These are phyloP conservation scores for Auriscalpium orientale DNA, from an alignment of 768 basidiomycete genomes.

Conservation along the genomic window DNA sequence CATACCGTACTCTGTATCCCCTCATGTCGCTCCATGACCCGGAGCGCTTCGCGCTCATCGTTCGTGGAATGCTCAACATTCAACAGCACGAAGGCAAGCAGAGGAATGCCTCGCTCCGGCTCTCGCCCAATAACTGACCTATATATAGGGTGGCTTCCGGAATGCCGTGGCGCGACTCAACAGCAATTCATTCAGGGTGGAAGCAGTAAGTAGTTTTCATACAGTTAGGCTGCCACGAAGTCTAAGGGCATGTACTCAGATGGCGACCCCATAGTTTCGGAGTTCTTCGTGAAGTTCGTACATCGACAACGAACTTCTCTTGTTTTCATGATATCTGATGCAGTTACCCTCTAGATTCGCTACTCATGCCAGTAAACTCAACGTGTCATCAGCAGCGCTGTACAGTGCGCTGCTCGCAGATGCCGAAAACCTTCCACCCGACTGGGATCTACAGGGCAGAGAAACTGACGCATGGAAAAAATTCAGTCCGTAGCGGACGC, in stretches of 20 bases:
- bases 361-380: constrained; percentile 37
- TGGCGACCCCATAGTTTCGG: constrained; percentile 54
- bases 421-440: constrained; percentile 47
- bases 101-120: constrained; percentile 37
- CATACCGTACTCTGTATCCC: constrained; percentile 54
- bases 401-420: constrained; percentile 53
- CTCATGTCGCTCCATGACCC: constrained; percentile 61
- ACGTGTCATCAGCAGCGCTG: constrained; percentile 40
- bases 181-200: constrained; percentile 53
- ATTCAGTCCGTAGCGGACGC: constrained; percentile 28
- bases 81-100: constrained; percentile 57
- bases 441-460: constrained; percentile 59
- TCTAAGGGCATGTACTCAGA: constrained; percentile 26
- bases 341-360: constrained; percentile 33
- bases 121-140: not conserved
- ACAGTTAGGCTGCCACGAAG: too few relatives aligned
- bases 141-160: constrained; percentile 52
- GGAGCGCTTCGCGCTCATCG: constrained; percentile 47
- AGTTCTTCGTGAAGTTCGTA: constrained; percentile 56
- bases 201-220: constrained; percentile 33
- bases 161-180: constrained; percentile 50
- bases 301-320: not conserved
- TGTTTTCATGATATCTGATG: not conserved
- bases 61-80: constrained; percentile 60
- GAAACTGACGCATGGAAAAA: constrained; percentile 51